These are phyloP conservation scores for Ganoderma leucocontextum DNA, from an alignment of 1,284 basidiomycete species.

Conservation along the genomic window DNA sequence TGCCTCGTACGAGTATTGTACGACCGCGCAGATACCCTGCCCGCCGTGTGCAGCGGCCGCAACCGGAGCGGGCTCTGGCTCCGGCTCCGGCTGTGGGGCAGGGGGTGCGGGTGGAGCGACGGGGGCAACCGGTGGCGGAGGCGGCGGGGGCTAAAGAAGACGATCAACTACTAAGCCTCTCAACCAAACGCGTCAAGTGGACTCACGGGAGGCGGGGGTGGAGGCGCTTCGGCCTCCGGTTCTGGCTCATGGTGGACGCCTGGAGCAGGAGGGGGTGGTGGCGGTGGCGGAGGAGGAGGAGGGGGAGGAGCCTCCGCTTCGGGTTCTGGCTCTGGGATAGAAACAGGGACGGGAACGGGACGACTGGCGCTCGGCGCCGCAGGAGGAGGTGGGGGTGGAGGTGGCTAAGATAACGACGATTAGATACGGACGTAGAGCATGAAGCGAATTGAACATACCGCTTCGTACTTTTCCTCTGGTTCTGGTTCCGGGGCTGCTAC, in stretches of 20 bases:
- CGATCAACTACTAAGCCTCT: neutral
- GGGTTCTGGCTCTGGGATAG: constrained; percentile 36
- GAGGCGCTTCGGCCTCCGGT: constrained; percentile 35
- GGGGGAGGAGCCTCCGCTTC: constrained; percentile 43
- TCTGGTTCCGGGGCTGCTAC: constrained; percentile 33
- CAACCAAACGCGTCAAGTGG: neutral
- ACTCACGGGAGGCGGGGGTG: constrained; percentile 38
- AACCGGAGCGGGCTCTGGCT: constrained; percentile 40
- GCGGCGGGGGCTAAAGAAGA: constrained; percentile 30
- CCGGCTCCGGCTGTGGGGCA: constrained; percentile 53
- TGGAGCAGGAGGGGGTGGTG: constrained; percentile 43
- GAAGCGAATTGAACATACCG: constrained; percentile 38
- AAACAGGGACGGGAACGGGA: constrained; percentile 31
- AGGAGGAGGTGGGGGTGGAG: constrained; percentile 46
- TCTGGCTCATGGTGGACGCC: constrained; percentile 33
- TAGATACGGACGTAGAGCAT: neutral
- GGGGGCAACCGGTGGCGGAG: constrained; percentile 41
- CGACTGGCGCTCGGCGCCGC: constrained; percentile 39
- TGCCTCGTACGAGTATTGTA: constrained; percentile 83
- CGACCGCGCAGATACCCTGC: constrained; percentile 67
- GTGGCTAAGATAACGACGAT: constrained; percentile 34
- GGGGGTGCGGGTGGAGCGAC: constrained; percentile 43
- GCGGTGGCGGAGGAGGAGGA: constrained; percentile 44
- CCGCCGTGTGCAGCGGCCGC: constrained; percentile 45
- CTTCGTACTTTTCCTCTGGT: constrained; percentile 46